Evolutionary conservation across 495 filamentous ascomycete genomes (phyloP), one percentile per base, ranked within the genome.

Genomic region (Penicillium robsamsonii): DNA sequence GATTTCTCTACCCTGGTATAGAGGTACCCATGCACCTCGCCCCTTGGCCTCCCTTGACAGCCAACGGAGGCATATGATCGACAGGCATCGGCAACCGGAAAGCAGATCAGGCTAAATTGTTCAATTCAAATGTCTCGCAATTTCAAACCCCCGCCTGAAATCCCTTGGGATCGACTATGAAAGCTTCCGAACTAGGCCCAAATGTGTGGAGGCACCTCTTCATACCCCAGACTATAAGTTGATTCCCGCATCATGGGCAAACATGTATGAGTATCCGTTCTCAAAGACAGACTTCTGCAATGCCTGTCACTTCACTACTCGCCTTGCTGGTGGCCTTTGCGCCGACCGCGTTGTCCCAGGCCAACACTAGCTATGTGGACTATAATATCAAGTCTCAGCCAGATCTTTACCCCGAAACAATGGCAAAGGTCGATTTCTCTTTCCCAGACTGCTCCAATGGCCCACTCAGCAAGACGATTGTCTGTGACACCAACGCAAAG

Each of bases 401-500:
- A 1, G 53, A 61, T 38, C 64, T 75, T 22, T 59, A 62, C 53
- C 56, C 59, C 8, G 61, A 61, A 33, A 70, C 68, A 0, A 29
- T 68, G 12, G 61, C 56, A 1, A 59, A 31, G 9, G 57, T 74
- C 27, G 48, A 65, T 33, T 37, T 61, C 0, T 59, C 63, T 15
- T 75, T 75, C 47, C 73, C 73, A 0, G 71, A 74, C 52, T 76
- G 73, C 42, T 33, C 54, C 9, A 64, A 55, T 41, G 67, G 67
- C 3, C 73, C 73, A 2, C 57, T 76, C 11, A 70, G 58, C 46
- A 59, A 63, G 4, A 72, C 58, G 13, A n/a, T 68, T 12, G 69
- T 84, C 22, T 86, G 83, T 61, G 64, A 86, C 47, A 61, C 69
- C 0, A 74, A 71, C 1, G 74, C 73, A 2, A 66, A 64, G 13